phyloP scores from a whole-genome alignment of 768 basidiomycete species.

The Amanita fuliginea region DNA sequence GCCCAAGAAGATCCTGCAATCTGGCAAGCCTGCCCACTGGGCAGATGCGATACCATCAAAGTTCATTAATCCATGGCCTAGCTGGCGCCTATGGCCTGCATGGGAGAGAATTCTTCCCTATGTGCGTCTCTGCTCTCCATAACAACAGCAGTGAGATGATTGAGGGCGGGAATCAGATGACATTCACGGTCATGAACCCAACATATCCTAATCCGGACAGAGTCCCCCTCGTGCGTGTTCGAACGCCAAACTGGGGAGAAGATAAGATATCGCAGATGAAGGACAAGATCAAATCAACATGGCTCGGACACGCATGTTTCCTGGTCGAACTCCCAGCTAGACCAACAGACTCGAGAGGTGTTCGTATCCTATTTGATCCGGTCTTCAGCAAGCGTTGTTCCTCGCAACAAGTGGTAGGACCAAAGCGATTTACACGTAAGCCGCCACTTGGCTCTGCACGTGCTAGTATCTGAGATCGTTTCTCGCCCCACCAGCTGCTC shows the following conservation, averaged over 20 bases:
- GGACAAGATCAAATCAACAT: constrained; percentile 36
- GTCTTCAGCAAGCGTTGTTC: constrained; percentile 44
- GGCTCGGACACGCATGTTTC: constrained; percentile 48
- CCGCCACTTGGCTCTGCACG: background rate
- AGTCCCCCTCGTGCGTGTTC: constrained; percentile 18
- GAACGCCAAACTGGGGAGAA: constrained; percentile 27
- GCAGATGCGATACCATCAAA: constrained; percentile 10
- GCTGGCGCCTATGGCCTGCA: constrained; percentile 13
- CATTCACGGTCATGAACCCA: constrained; percentile 8
- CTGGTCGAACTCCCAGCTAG: constrained; percentile 36
- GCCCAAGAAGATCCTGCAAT: background rate
- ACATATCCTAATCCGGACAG: constrained; percentile 10
- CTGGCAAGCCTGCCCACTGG: constrained; percentile 17
- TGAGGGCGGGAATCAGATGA: background rate
- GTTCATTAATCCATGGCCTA: constrained; percentile 20
- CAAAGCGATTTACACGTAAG: constrained; percentile 37
- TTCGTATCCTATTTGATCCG: constrained; percentile 41
- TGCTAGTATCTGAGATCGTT: background rate
- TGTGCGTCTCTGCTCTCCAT: background rate
- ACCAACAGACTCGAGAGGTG: constrained; percentile 20
- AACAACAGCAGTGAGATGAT: no score
- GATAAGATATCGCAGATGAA: constrained; percentile 14
- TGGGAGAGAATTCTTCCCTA: constrained; percentile 11
- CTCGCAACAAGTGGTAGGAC: constrained; percentile 32
- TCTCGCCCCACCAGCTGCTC: constrained; percentile 21